These are phyloP conservation scores for Periconia sp. DNA, from an alignment of 2,329 filamentous ascomycete species.

Conservation along the genomic window DNA sequence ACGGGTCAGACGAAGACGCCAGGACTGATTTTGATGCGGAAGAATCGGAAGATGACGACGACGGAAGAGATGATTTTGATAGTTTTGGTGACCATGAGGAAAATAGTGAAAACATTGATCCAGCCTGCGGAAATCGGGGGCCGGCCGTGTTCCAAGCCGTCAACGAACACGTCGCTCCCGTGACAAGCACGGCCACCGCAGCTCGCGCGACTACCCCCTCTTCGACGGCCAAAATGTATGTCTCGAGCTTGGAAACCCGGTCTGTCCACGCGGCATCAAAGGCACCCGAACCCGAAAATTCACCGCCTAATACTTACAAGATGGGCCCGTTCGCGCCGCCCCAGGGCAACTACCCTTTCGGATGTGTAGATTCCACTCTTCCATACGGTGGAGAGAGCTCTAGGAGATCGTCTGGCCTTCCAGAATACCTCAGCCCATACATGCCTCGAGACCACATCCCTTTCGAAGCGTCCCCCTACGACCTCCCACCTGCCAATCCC, in stretches of 20 bases:
- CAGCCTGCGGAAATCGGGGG: constrained; percentile 4
- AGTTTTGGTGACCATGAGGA: constrained; percentile 2
- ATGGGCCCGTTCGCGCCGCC: constrained; percentile 2
- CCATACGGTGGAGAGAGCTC: constrained; percentile 20
- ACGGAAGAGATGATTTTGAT: not conserved
- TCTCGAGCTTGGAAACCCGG: too few relatives aligned
- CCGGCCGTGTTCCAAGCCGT: constrained; percentile 9
- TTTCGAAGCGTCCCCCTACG: constrained; percentile 6
- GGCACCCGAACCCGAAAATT: not conserved
- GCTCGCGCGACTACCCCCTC: too few relatives aligned
- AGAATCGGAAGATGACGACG: not conserved
- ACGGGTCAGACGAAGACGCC: not conserved
- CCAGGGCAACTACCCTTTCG: not conserved
- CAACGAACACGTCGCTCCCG: not conserved
- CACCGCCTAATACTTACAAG: not conserved
- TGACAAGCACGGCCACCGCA: too few relatives aligned
- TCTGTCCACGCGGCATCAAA: not conserved
- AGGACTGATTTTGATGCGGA: constrained; percentile 3
- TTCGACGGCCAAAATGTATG: too few relatives aligned
- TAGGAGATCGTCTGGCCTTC: constrained; percentile 6
- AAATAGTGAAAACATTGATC: not conserved
- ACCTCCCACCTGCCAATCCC: not conserved
- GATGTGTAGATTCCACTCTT: constrained; percentile 12
- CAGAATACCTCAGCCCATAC: constrained; percentile 9
- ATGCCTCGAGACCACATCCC: constrained; percentile 5